phyloP scores from a whole-genome alignment of 345 rosid species.

The Physaria fendleri region DNA sequence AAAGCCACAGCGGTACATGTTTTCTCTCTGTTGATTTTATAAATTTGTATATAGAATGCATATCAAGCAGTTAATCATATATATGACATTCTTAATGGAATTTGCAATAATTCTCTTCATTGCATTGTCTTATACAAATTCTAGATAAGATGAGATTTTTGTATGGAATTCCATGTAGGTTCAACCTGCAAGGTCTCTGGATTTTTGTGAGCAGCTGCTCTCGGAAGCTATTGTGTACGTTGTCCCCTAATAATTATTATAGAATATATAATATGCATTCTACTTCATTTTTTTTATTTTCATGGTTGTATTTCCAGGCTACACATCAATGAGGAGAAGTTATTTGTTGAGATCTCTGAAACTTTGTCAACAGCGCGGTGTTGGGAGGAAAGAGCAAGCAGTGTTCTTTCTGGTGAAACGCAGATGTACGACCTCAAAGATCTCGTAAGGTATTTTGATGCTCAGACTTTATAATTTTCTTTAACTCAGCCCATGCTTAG shows the following conservation, averaged over 20 bases:
- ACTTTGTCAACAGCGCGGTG: slow-evolving; percentile 44
- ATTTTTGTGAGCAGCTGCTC: slow-evolving; percentile 51
- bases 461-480: neutral
- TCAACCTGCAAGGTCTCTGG: slow-evolving; percentile 41
- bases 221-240: slow-evolving; percentile 58
- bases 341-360: slow-evolving; percentile 47
- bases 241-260: slow-evolving; percentile 15
- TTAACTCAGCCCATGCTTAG: neutral
- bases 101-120: neutral
- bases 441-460: slow-evolving; percentile 50
- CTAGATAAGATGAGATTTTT: no score
- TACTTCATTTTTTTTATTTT: neutral
- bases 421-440: slow-evolving; percentile 68
- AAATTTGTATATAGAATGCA: neutral
- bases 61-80: neutral
- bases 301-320: slow-evolving; percentile 38
- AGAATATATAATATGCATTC: neutral
- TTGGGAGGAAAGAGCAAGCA: slow-evolving; percentile 74
- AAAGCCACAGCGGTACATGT: slow-evolving; percentile 58
- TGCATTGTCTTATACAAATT: neutral
- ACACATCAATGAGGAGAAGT: slow-evolving; percentile 54
- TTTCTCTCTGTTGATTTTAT: neutral
- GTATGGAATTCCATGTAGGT: slow-evolving; percentile 41
- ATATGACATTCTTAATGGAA: neutral
- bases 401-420: slow-evolving; percentile 45